Evolutionary conservation across 495 filamentous ascomycete genomes (phyloP).

Genomic region (Aspergillus kassunensis): DNA sequence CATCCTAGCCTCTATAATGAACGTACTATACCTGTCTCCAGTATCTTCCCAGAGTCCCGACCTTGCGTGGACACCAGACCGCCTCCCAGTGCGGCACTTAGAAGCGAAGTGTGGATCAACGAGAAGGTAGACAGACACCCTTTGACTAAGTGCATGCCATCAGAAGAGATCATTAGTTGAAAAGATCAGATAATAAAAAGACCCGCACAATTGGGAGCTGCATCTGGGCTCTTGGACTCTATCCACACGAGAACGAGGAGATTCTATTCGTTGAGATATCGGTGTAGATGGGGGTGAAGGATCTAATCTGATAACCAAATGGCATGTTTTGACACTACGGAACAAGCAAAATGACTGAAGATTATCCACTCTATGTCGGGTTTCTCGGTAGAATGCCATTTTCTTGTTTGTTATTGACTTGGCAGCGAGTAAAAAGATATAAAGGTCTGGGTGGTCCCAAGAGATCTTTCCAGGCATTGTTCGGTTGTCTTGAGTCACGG

Average conservation of each 20-base stretch:
- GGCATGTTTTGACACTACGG: not conserved
- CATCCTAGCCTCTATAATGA: constrained; percentile 15
- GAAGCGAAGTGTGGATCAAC: not conserved
- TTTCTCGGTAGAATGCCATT: not conserved
- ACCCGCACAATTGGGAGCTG: constrained; percentile 13
- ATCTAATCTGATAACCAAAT: constrained; percentile 23
- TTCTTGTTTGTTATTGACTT: constrained; percentile 19
- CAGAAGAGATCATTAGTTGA: constrained; percentile 4
- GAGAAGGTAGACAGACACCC: not conserved
- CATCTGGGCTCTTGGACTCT: constrained; percentile 13
- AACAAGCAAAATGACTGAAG: constrained; percentile 3
- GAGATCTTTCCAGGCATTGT: not conserved
- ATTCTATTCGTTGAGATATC: constrained; percentile 14
- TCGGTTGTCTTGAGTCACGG: constrained; percentile 12
- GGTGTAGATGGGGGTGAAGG: constrained; percentile 3
- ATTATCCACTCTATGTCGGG: not conserved
- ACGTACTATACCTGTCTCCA: not conserved
- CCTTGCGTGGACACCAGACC: too few species aligned
- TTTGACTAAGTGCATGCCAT: not conserved
- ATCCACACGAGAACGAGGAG: constrained; percentile 11
- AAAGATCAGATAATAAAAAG: constrained; percentile 24
- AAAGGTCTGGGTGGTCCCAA: not conserved
- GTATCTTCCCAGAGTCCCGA: not conserved
- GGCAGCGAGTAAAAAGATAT: constrained; percentile 1
- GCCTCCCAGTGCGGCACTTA: too few species aligned